Evolutionary conservation across 306 rosid genomes (phyloP), one percentile per base, ranked within the genome.

Genomic region (Abrus precatorius): DNA sequence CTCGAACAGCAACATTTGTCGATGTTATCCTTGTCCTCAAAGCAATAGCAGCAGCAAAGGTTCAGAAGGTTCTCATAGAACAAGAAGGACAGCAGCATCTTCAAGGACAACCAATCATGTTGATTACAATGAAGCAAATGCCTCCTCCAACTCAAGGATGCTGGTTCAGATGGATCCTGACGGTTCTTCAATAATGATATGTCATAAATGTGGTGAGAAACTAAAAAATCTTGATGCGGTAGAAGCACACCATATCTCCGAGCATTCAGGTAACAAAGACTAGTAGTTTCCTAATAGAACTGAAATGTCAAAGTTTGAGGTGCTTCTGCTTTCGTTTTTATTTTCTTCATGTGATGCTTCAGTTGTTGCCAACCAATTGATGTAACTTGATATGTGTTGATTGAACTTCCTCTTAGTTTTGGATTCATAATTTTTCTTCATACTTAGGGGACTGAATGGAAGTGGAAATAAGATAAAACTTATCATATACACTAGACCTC

Each of bases 261-360:
- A 76, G 20, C 88, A 88, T 63, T 84, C 92, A 81, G 92, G 93
- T 91, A 82, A 60, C 14, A 66, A 2, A 66, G 52, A 34, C 32
- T 63, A 27, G 30, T 72, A 32, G 30, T 53, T 85, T 66, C 65
- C 36, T 62, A 7, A 54, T 67, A 36, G 13, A 30, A 57, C 20
- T 78, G 12, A 40, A 38, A 50, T 41, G 30, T 71, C 1, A 11
- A 50, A 10, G 49, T 70, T 79, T 50, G 60, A 20, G 52, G 13
- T 12, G n/a, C 6, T 81, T 75, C 49, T 55, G 57, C 12, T 60
- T 65, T 7, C 0, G 47, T 43, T 43, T 3, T 79, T 45, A 57
- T 33, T 56, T 69, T 36, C 7, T 69, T 55, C 14, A 28, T 69
- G 43, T 44, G 33, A 69, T 32, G 33, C 36, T 45, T 65, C 44